phyloP scores from a whole-genome alignment of 306 rosid species.

The Bauhinia variegata region DNA sequence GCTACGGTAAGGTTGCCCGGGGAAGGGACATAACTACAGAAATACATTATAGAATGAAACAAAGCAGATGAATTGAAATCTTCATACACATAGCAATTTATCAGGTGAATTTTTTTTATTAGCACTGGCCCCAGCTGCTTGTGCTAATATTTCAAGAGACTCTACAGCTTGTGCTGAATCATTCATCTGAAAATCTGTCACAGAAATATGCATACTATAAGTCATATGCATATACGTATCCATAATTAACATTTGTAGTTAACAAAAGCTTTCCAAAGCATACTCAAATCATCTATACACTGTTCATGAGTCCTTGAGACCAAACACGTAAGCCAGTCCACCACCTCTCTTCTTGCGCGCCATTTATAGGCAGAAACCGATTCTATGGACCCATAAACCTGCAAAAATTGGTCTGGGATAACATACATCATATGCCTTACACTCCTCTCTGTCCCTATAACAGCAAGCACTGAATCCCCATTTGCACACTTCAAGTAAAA shows the following conservation, averaged over 20 bases:
- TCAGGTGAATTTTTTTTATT: conserved; percentile 48
- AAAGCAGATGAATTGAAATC: conserved; percentile 25
- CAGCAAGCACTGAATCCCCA: conserved; percentile 66
- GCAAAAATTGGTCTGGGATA: conserved; percentile 60
- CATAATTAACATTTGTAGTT: too few relatives aligned
- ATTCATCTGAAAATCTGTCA: conserved; percentile 52
- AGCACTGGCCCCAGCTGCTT: conserved; percentile 41
- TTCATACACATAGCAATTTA: conserved; percentile 54
- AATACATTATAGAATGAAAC: conserved; percentile 5
- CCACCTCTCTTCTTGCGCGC: conserved; percentile 85
- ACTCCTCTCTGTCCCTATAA: conserved; percentile 89
- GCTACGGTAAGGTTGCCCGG: not conserved
- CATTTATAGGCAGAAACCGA: conserved; percentile 57
- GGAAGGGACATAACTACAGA: conserved; percentile 13
- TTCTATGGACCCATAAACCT: conserved; percentile 47
- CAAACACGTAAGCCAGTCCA: conserved; percentile 72
- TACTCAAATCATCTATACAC: conserved; percentile 35
- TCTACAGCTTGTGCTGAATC: conserved; percentile 43
- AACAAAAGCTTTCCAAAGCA: conserved; percentile 28
- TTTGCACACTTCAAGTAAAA: conserved; percentile 61
- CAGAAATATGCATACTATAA: conserved; percentile 33
- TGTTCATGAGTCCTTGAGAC: conserved; percentile 41
- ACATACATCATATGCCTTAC: conserved; percentile 87
- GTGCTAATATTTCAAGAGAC: conserved; percentile 32
- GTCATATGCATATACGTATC: conserved; percentile 11